Base-by-base conservation (phyloP, 179 eudicot species). In the Sideroxylon spinosum region DNA sequence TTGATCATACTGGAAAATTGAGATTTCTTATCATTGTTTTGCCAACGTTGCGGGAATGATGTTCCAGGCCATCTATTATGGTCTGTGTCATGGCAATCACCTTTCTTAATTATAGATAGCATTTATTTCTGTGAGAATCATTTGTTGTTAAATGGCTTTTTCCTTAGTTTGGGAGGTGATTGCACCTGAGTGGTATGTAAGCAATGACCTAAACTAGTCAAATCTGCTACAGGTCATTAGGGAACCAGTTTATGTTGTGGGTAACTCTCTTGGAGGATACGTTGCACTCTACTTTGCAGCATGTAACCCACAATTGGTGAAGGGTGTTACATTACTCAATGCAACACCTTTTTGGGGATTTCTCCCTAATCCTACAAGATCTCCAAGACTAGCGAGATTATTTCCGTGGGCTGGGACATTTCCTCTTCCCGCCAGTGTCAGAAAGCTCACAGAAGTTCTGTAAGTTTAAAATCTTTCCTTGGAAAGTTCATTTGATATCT, bases 311-410 rank as follows among this genome's bases (percentile, higher is more conserved):
- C 68, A 93, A 66, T 78, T 91, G 78, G 98, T 95, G 80, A 95
- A 91, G 84, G 98, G 98, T 46, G 86, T 93, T 56, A 89, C 97
- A 13, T 88, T 93, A 76, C 94, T 93, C 28, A 95, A 95, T 79
- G 98, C 99, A 68, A 93, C 99, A 65, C 99, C 99, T 52, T 93
- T 95, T 84, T 95, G 99, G 99, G 99, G 97, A 11, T 87, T 95
- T 86, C 91, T 95, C 74, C 98, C 99, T 6, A 95, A 95, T 76
- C 92, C 95, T 20, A 75, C 68, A 46, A 90, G 84, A 83, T 93
- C 93, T 67, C 99, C 99, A 57, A 83, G 86, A 75, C 86, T 95
- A 37, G 88, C 98, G n/a, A 85, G 85, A 84, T 76, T 90, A 65
- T 90, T 95, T 78, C 95, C 99, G 50, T 89, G 92, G 95, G 88